Evolutionary conservation across 106 monocot species (phyloP), one percentile per base, ranked within the genome.

Genomic region (Dendrobium officinale): DNA sequence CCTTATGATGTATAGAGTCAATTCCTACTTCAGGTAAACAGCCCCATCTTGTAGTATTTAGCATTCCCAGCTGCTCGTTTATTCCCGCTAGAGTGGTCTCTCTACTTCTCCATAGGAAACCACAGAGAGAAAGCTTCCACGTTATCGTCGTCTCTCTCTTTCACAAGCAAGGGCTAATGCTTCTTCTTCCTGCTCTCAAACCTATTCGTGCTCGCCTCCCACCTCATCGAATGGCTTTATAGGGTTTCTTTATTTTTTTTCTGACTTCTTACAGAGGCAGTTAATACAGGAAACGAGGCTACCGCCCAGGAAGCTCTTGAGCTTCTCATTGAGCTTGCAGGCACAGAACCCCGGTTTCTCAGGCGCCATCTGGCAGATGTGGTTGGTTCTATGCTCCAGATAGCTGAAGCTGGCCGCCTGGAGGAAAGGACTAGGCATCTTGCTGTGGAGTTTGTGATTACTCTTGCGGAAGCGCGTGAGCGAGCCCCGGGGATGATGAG

Each of bases 371-470:
- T 96, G 41, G 78, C 86, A 0, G 93, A 93, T 47, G 93, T 96
- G 8, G 89, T 96, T 11, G 79, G 88, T 2, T 88, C 88, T 27
- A 96, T 96, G 96, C 86, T 96, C 13, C 95, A 96, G 86, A 88
- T 96, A 10, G 89, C 93, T 2, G 93, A 96, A 85, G 96, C 96
- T 1, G 88, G 85, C 13, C 75, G 74, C 4, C 85, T 96, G 8
- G 93, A 96, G 83, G 93, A 96, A 79, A 93, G 93, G 29, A 99
- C 99, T 0, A 82, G 93, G 33, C 95, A 99, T 77, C 86, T 99
- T 22, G 95, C 99, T 0, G 89, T 99, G 18, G 95, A 99, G 80
- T 99, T 99, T 79, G 95, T 99, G 18, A 88, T 99, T 79, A 95
- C 99, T 0, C 91, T 99, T 55, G 93, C 99, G 0, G 95, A 99